phyloP scores from a whole-genome alignment of 2,329 filamentous ascomycete species.

The Neocatenulostroma microsporum region DNA sequence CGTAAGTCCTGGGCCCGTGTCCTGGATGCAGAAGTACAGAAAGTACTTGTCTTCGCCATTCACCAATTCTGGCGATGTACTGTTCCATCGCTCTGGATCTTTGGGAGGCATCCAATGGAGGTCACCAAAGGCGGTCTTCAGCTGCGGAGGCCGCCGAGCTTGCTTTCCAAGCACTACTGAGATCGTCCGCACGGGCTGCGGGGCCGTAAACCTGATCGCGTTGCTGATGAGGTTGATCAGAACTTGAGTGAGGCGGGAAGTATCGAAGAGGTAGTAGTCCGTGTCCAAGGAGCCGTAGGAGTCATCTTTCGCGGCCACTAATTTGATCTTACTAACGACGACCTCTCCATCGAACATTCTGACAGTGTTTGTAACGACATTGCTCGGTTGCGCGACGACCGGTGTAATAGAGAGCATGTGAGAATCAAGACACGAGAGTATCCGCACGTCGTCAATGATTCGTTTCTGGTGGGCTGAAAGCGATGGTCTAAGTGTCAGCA shows the following conservation, averaged over 20 bases:
- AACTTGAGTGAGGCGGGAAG: slow-evolving; percentile 67
- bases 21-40: slow-evolving; percentile 60
- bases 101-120: no score
- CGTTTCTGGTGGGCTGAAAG: no score
- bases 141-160: slow-evolving; percentile 37
- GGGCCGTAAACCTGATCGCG: slow-evolving; percentile 75
- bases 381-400: slow-evolving; percentile 58
- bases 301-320: slow-evolving; percentile 56
- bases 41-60: slow-evolving; percentile 58
- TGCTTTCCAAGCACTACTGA: slow-evolving; percentile 56
- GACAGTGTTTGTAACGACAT: slow-evolving; percentile 58
- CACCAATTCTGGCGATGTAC: no score
- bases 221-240: slow-evolving; percentile 72
- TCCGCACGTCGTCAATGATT: slow-evolving; percentile 71
- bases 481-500: no score
- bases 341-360: slow-evolving; percentile 75
- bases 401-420: slow-evolving; percentile 66
- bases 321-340: slow-evolving; percentile 58
- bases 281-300: slow-evolving; percentile 52
- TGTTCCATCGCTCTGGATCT: no score
- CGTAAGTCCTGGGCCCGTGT: slow-evolving; percentile 62
- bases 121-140: no score
- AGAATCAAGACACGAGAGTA: slow-evolving; percentile 67
- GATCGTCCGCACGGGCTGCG: no score
- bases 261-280: slow-evolving; percentile 65